Base-by-base conservation (phyloP, 2,329 filamentous ascomycete genomes). In the Claviceps maximensis region DNA sequence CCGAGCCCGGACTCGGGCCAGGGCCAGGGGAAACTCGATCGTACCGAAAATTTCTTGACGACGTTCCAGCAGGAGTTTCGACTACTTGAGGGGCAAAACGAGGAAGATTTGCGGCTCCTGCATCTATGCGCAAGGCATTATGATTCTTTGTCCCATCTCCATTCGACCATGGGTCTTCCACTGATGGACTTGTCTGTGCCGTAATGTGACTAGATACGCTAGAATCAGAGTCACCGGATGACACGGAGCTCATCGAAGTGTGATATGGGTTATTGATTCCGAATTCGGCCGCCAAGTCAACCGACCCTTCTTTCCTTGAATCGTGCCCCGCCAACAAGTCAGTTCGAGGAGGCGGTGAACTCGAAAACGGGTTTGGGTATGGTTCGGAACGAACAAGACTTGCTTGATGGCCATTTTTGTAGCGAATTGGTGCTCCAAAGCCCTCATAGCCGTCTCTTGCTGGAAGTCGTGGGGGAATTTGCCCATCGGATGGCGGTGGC, bases 231-330 rank as follows among this genome's bases (percentile, higher is more conserved):
- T 76, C 75, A 19, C 77, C 80, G 0, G 84, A 87, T 0, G 82
- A 83, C 27, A 77, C 75, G 2, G 84, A 88, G 55, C 79, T 76
- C 1, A 81, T 80, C 0, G 79, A 71, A 4, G 77, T 75, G 59
- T 87, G 82, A 59, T 85, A 84, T 0, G 80, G 78, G 59, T 84
- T 84, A 36, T 77, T 74, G 25, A 73, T 65, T 12, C 80, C 80
- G 58, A 83, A 83, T 54, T 83, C 80, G 33, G 72, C 74, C 1
- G 75, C 77, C 8, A 83, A 69, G 59, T 83, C 78, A 44, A 83
- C 71, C 2, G 74, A 71, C 7, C 61, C 66, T 2, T 60, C 62
- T 47, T 68, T 68, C 13, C 67, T 67, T 21, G 64, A 38, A 19
- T 65, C n/a, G 65, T 61, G 21, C 68, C 74, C 38, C 57, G 66